Conservation (phyloP, 2,329 filamentous ascomycete genomes). For the Sporothrix mexicana region DNA sequence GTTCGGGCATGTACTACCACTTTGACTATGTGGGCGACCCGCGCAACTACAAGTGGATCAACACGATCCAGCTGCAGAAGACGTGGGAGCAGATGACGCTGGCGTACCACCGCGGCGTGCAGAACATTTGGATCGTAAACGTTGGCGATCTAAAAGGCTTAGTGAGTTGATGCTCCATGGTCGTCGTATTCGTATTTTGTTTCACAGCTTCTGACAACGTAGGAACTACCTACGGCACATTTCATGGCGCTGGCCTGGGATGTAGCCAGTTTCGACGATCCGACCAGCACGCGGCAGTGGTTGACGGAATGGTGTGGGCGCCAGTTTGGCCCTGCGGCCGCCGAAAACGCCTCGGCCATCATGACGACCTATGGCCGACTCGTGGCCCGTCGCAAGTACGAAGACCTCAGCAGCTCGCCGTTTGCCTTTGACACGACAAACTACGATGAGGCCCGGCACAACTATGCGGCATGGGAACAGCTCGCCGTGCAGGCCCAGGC, state of each 20-base stretch:
- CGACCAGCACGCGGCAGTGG: background rate
- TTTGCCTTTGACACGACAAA: slow-evolving; percentile 58
- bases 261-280: background rate
- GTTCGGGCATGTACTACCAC: slow-evolving; percentile 70
- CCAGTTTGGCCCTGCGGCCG: slow-evolving; percentile 36
- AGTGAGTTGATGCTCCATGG: too few relatives aligned
- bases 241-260: slow-evolving; percentile 1
- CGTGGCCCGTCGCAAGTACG: slow-evolving; percentile 47
- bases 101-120: slow-evolving; percentile 60
- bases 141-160: slow-evolving; percentile 53
- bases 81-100: slow-evolving; percentile 70
- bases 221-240: slow-evolving; percentile 2
- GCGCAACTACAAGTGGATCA: slow-evolving; percentile 64
- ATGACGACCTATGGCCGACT: slow-evolving; percentile 53
- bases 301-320: background rate
- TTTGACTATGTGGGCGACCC: slow-evolving; percentile 59
- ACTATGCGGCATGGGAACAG: slow-evolving; percentile 57
- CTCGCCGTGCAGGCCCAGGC: slow-evolving; percentile 53
- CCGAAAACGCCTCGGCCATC: slow-evolving; percentile 54
- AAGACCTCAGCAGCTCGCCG: slow-evolving; percentile 44
- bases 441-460: slow-evolving; percentile 62
- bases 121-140: slow-evolving; percentile 67
- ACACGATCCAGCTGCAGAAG: slow-evolving; percentile 69
- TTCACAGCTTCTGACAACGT: background rate
- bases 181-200: slow-evolving; percentile 51